Evolutionary conservation across 1,139 yeast species (phyloP).

Genomic region (Hanseniaspora uvarum): DNA sequence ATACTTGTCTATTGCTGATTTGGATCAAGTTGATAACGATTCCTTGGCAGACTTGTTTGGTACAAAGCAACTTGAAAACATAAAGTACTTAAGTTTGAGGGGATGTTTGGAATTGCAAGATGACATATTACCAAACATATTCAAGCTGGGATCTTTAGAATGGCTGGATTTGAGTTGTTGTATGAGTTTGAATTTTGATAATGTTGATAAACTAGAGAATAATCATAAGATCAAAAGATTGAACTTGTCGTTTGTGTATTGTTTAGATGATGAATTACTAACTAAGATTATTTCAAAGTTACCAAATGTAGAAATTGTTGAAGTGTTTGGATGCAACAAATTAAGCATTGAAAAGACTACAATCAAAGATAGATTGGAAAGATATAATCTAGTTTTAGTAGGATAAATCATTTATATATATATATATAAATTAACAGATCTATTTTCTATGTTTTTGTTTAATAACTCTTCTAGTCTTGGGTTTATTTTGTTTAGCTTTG

Average conservation of each 20-base stretch:
- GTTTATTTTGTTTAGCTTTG: not conserved
- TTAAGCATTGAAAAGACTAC: constrained; percentile 49
- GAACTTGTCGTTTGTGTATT: constrained; percentile 68
- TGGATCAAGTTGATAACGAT: constrained; percentile 16
- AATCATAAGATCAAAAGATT: constrained; percentile 57
- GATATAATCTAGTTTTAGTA: constrained; percentile 11
- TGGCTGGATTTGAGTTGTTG: constrained; percentile 60
- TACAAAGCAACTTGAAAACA: not conserved
- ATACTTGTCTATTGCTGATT: constrained; percentile 6
- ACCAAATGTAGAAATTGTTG: constrained; percentile 52
- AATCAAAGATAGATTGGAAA: constrained; percentile 19
- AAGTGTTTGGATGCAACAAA: constrained; percentile 67
- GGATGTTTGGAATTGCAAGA: constrained; percentile 71
- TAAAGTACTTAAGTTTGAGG: constrained; percentile 35
- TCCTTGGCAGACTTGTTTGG: constrained; percentile 1
- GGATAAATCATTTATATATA: constrained; percentile 5
- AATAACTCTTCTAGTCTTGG: not conserved
- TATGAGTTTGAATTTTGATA: constrained; percentile 43
- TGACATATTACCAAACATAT: constrained; percentile 21
- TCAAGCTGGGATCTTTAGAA: constrained; percentile 37
- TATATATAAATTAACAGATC: not conserved
- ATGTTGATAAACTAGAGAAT: constrained; percentile 51
- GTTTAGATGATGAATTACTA: constrained; percentile 56
- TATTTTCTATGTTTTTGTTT: not conserved
- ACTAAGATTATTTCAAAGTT: constrained; percentile 46